Evolutionary conservation across 371 early-diverging fungal species (phyloP), one percentile per base, ranked within the genome.

Genomic region (Basidiobolus meristosporus): DNA sequence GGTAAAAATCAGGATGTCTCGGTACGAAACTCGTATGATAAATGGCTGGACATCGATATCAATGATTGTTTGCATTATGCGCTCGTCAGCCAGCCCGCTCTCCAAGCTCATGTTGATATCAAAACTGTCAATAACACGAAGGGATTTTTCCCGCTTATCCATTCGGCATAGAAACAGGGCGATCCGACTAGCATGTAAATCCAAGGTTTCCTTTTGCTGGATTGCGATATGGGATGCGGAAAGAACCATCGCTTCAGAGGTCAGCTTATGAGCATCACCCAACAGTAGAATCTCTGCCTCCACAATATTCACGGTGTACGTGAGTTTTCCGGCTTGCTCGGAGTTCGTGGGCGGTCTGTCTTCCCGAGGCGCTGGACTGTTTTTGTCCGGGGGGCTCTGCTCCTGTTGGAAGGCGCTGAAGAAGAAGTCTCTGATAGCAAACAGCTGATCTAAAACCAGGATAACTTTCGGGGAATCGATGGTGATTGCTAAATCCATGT

Each of bases 101-200:
- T 89, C 86, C 73, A 86, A 69, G 0, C 78, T 72, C 9, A 83
- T 33, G 1, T 77, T 70, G 12, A 88, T 54, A 40, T 88, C 79
- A 56, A 90, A 86, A 14, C 82, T 80, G 38, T 93, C 86, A 49
- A 96, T 81, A 33, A 93, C 82, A 1, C 78, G 71, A 16, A 92
- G 52, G 0, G 68, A 64, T 0, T 90, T 86, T 21, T 79, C 77
- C 7, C 71, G 65, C 1, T 84, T 59, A 48, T 86, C 81, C 80
- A 95, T 88, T 18, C 72, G 72, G 63, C 93, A 95, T 35, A 97
- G 59, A 35, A 78, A 80, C 76, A 95, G 83, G 22, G 89, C 86
- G 44, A 90, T 62, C 35, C 83, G 79, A 17, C 84, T 72, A 23
- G 87, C 64, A 3, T 70, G 72, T 5, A 87, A 42, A 1, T 77